phyloP scores from a whole-genome alignment of 1,139 yeast species.

The Geotrichum cucujoidarum region DNA sequence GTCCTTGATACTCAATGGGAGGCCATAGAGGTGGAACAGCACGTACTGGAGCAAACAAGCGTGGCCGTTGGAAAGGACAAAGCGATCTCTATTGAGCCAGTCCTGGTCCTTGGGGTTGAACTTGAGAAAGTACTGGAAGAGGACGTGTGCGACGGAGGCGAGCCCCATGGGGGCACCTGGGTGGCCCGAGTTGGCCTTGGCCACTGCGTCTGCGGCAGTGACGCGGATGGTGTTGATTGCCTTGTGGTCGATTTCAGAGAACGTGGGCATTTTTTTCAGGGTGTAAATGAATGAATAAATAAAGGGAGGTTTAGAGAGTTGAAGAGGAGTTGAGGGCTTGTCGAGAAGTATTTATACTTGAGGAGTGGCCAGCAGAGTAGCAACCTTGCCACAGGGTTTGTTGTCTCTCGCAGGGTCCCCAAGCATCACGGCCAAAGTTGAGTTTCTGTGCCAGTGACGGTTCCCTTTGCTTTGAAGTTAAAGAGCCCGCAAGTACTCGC shows the following conservation, averaged over 20 bases:
- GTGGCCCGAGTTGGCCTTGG: constrained; percentile 93
- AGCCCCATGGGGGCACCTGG: constrained; percentile 99
- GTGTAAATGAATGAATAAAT: neutral
- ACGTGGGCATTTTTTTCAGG: no score
- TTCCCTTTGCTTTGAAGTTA: no score
- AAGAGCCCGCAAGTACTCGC: no score
- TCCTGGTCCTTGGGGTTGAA: constrained; percentile 87
- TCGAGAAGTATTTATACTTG: no score
- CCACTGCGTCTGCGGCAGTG: constrained; percentile 81
- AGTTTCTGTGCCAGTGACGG: no score
- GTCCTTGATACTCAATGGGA: constrained; percentile 76
- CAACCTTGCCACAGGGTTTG: no score
- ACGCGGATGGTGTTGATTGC: constrained; percentile 88
- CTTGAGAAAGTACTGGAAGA: constrained; percentile 69
- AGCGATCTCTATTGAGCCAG: constrained; percentile 95
- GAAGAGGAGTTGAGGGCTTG: no score
- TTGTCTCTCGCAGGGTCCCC: no score
- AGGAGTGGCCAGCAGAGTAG: no score
- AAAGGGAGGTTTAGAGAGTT: neutral
- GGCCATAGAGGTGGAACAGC: constrained; percentile 81
- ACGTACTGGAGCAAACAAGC: constrained; percentile 90
- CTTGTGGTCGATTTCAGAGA: constrained; percentile 56
- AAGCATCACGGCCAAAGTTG: no score
- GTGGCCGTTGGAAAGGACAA: constrained; percentile 94
- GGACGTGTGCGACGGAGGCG: constrained; percentile 79